Conservation (phyloP, 805 yeast genomes). For the Debaryomyces tyrocola region DNA sequence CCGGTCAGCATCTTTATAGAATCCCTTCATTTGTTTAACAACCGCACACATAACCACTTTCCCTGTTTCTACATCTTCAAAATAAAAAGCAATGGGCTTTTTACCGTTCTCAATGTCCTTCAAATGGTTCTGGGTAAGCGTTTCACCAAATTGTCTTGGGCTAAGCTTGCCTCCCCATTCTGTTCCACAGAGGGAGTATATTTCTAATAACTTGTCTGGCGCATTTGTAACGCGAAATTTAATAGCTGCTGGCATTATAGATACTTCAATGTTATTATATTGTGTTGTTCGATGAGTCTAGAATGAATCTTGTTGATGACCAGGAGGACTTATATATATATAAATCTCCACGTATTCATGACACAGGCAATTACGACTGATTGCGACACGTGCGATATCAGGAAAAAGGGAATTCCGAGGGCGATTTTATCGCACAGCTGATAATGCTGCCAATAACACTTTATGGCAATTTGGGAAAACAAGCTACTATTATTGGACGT, state of each 20-base stretch:
- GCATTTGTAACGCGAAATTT: constrained; percentile 21
- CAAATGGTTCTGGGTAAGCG: constrained; percentile 11
- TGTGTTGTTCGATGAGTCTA: no score
- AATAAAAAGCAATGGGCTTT: constrained; percentile 24
- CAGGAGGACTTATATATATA: no score
- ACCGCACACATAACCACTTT: constrained; percentile 21
- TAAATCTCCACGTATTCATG: no score
- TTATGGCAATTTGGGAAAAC: no score
- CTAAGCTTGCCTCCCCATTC: constrained; percentile 23
- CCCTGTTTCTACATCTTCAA: constrained; percentile 20
- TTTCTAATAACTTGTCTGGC: constrained; percentile 17
- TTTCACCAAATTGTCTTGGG: constrained; percentile 22
- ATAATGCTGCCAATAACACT: no score
- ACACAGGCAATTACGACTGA: no score
- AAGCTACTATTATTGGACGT: no score
- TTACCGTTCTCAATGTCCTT: constrained; percentile 14
- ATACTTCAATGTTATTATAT: not conserved
- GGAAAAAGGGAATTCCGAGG: no score
- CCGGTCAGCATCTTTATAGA: constrained; percentile 27
- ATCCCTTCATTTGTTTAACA: constrained; percentile 25
- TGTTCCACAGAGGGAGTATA: constrained; percentile 21
- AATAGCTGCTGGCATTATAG: constrained; percentile 3
- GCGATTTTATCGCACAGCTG: no score
- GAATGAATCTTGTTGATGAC: no score
- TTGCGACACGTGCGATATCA: no score